Evolutionary conservation across 2,329 filamentous ascomycete species (phyloP).

Genomic region (Phialocephala sp.): DNA sequence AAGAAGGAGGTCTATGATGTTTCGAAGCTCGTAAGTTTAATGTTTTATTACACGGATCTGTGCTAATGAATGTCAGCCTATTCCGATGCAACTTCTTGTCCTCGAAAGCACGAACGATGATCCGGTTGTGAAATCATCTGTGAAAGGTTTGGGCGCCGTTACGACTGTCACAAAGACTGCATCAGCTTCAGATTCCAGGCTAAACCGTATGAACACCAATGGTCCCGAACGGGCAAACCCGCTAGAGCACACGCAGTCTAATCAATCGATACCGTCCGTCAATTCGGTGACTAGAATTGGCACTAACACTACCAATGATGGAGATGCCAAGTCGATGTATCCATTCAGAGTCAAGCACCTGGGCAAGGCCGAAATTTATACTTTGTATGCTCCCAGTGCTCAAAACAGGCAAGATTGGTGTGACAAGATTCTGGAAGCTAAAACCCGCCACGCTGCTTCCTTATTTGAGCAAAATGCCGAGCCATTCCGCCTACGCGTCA

Average conservation of each 20-base stretch:
- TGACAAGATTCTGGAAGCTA: slow-evolving; percentile 90
- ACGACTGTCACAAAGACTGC: slow-evolving; percentile 64
- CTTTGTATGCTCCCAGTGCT: slow-evolving; percentile 80
- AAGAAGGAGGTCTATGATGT: slow-evolving; percentile 89
- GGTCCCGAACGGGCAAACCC: slow-evolving; percentile 56
- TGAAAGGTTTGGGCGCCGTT: slow-evolving; percentile 63
- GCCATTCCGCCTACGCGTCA: slow-evolving; percentile 88
- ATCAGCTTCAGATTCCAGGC: slow-evolving; percentile 61
- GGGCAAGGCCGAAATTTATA: slow-evolving; percentile 86
- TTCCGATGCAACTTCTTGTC: slow-evolving; percentile 94
- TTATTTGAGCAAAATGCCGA: slow-evolving; percentile 93
- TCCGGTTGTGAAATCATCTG: slow-evolving; percentile 78
- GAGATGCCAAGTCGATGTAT: slow-evolving; percentile 63
- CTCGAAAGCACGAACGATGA: slow-evolving; percentile 93
- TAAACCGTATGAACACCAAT: slow-evolving; percentile 45
- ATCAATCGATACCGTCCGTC: slow-evolving; percentile 65
- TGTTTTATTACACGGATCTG: neutral
- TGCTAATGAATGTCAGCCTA: slow-evolving; percentile 70
- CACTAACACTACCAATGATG: slow-evolving; percentile 54
- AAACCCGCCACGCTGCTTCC: slow-evolving; percentile 89
- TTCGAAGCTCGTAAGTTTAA: slow-evolving; percentile 73
- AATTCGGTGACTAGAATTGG: slow-evolving; percentile 51
- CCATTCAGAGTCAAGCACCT: slow-evolving; percentile 97
- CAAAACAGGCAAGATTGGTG: slow-evolving; percentile 87
- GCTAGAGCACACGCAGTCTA: slow-evolving; percentile 72